Conservation (phyloP, 805 yeast species). For the Yamadazyma phyllophila region DNA sequence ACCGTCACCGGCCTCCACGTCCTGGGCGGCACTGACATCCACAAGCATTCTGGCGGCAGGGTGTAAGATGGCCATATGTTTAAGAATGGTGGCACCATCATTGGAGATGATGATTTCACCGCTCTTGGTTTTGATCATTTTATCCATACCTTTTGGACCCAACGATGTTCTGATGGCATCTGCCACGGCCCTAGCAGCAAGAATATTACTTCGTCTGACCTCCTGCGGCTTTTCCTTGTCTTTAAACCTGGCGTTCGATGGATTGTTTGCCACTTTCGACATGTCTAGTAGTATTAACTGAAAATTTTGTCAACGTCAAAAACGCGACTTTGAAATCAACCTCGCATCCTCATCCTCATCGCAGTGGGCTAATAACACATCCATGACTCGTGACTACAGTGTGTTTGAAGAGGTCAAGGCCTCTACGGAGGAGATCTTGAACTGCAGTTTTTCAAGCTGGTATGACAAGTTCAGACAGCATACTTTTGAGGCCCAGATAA, state of each 20-base stretch:
- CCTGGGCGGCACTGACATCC: conserved; percentile 96
- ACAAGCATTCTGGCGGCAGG: conserved; percentile 98
- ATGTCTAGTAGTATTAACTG: background rate
- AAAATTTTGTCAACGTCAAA: conserved; percentile 4
- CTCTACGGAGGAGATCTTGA: conserved; percentile 26
- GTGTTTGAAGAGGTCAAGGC: conserved; percentile 29
- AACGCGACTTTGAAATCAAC: conserved; percentile 1
- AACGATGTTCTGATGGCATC: conserved; percentile 93
- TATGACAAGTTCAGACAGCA: conserved; percentile 21
- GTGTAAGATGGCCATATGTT: conserved; percentile 97
- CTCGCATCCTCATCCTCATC: background rate
- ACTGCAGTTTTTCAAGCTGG: conserved; percentile 38
- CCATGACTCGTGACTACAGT: conserved; percentile 20
- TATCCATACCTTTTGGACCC: conserved; percentile 99
- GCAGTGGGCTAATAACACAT: background rate
- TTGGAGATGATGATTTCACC: conserved; percentile 95
- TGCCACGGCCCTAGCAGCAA: conserved; percentile 92
- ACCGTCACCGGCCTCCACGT: conserved; percentile 99
- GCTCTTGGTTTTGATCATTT: conserved; percentile 91
- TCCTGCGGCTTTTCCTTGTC: conserved; percentile 95
- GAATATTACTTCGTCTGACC: conserved; percentile 82
- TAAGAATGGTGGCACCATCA: conserved; percentile 95
- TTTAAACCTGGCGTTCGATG: conserved; percentile 84
- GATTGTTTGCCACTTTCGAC: conserved; percentile 25
- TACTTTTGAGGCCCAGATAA: conserved; percentile 21